Evolutionary conservation across 345 rosid genomes (phyloP).

Genomic region (Triadica sebifera): DNA sequence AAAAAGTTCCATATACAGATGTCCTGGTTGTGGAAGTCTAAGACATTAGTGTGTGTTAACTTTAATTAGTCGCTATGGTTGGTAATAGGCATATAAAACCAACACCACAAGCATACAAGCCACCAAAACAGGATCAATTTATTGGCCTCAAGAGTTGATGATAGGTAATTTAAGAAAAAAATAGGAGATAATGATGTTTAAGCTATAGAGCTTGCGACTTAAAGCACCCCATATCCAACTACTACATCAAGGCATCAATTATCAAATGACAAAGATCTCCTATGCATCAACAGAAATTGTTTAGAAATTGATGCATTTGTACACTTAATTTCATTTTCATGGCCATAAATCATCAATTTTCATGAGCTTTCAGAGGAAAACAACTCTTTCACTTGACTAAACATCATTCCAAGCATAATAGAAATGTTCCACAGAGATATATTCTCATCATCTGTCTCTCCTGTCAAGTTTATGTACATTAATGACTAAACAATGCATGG

Average conservation of each 20-base stretch:
- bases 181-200: background rate
- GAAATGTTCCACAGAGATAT: background rate
- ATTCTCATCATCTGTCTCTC: background rate
- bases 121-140: background rate
- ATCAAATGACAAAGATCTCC: background rate
- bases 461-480: background rate
- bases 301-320: background rate
- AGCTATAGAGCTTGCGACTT: background rate
- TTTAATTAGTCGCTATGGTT: background rate
- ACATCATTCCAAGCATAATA: background rate
- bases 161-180: background rate
- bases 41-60: too few relatives aligned
- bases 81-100: background rate
- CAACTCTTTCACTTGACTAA: background rate
- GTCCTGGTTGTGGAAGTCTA: too few relatives aligned
- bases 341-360: background rate
- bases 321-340: background rate
- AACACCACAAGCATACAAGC: background rate
- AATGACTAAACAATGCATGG: background rate
- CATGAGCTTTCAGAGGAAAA: background rate
- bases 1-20: too few relatives aligned
- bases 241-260: background rate
- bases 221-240: constrained; percentile 1
- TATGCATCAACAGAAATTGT: background rate
- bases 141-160: constrained; percentile 7